phyloP scores from a whole-genome alignment of 2,329 filamentous ascomycete species.

The Aspergillus luchuensis region DNA sequence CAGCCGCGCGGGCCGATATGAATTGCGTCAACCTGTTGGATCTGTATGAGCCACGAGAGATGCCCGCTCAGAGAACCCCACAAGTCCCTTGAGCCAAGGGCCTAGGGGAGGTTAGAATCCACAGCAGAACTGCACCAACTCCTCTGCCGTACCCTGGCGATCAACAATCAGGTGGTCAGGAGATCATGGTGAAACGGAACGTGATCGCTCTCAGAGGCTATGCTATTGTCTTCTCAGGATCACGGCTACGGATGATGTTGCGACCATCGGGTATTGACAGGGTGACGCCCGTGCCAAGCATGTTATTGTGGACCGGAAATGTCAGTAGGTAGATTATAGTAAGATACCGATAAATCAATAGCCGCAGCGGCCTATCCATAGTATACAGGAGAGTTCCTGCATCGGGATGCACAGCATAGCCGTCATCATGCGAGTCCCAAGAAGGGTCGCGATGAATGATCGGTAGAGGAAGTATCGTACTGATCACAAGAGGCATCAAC shows the following conservation, averaged over 20 bases:
- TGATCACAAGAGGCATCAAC: not conserved
- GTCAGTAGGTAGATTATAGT: not conserved
- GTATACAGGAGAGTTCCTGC: conserved; percentile 1
- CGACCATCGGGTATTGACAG: conserved; percentile 2
- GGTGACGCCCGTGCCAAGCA: not conserved
- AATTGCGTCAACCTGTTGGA: not conserved
- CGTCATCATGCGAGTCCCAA: not conserved
- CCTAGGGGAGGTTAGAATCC: not conserved
- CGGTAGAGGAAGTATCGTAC: not conserved
- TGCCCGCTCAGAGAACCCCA: not conserved
- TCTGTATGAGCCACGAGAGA: not conserved
- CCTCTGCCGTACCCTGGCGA: conserved; percentile 3
- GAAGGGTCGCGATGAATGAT: not conserved
- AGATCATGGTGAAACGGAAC: not conserved
- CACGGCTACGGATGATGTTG: not conserved
- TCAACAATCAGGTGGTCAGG: conserved; percentile 7
- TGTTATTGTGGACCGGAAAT: not conserved
- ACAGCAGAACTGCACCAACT: not conserved
- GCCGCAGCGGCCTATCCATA: not conserved
- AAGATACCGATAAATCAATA: not conserved
- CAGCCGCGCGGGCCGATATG: not conserved
- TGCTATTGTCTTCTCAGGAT: not conserved
- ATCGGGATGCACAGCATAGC: conserved; percentile 8
- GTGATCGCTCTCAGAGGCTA: not conserved
- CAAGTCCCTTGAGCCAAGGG: not conserved